Base-by-base conservation (phyloP, 257 asterid species). In the Forsythia viridissima region DNA sequence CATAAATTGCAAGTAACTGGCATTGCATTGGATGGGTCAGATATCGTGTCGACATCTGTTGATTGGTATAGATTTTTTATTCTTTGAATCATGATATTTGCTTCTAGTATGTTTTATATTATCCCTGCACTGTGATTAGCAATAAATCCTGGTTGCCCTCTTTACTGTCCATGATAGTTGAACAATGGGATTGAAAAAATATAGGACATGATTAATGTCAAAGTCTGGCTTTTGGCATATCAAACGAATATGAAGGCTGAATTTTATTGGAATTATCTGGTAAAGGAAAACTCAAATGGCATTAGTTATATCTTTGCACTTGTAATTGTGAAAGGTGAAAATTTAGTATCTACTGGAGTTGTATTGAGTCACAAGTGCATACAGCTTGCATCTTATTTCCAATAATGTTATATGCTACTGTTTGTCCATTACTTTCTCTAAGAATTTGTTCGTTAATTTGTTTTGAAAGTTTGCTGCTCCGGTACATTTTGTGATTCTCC, bases 1-100 rank as follows among this genome's bases (percentile, higher is more conserved):
- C 99, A 96, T 79, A 82, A 82, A 48, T 72, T 82, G 85, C 99
- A 93, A 87, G 97, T 96, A 63, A 89, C 99, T 0, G 97, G 98
- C 57, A 77, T 93, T 82, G 88, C 93, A 15, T 77, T 91, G 88
- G 98, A 93, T 84, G 97, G 95, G 73, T 80, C 84, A 24, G 98
- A 96, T 82, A 77, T 96, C 61, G 84, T 96, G 72, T 93, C 99
- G 4, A 82, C 89, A 16, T 96, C 99, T 20, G 86, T 93, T 52
- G 99, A 96, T 78, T 87, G 98, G 99, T 93, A 91, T 41, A 91
- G 12, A 5, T 21, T 72, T 69, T 74, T 55, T 15, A 10, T 68
- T 55, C 34, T 21, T 63, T 8, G 5, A 30, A 61, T 48, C 11
- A 81, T 76, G 76, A 18, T 34, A 55, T n/a, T 34, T 76, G 76